phyloP scores from a whole-genome alignment of 768 basidiomycete genomes.

The Trametopsis cervina region DNA sequence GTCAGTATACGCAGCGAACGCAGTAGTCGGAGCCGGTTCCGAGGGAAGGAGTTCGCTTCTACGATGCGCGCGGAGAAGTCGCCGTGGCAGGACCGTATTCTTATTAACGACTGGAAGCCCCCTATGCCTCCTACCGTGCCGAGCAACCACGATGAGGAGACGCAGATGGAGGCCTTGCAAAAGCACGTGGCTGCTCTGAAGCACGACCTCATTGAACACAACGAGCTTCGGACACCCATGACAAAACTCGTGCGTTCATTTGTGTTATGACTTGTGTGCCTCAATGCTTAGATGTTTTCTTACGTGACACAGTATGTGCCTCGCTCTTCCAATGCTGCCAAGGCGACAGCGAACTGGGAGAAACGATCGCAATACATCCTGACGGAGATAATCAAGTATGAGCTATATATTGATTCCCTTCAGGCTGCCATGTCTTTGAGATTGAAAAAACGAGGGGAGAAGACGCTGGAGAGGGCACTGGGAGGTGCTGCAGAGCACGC shows the following conservation, averaged over 20 bases:
- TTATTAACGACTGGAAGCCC: constrained; percentile 91
- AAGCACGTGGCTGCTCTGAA: constrained; percentile 74
- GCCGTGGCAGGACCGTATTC: constrained; percentile 70
- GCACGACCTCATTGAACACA: constrained; percentile 76
- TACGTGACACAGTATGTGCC: constrained; percentile 65
- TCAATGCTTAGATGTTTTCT: background rate
- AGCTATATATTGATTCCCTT: constrained; percentile 89
- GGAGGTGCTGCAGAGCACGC: constrained; percentile 28
- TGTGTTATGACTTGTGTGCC: background rate
- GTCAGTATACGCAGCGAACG: constrained; percentile 72
- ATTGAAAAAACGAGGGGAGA: constrained; percentile 87
- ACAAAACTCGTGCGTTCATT: constrained; percentile 50
- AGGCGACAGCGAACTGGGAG: constrained; percentile 88
- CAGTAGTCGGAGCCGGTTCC: constrained; percentile 68
- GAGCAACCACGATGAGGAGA: constrained; percentile 87
- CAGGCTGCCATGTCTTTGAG: constrained; percentile 77
- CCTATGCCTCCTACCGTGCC: constrained; percentile 79
- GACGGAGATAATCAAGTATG: constrained; percentile 92
- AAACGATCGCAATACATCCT: constrained; percentile 84
- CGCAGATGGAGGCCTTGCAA: constrained; percentile 82
- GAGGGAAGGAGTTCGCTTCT: constrained; percentile 59
- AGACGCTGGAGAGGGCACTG: constrained; percentile 59
- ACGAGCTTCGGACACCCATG: constrained; percentile 81
- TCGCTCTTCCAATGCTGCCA: constrained; percentile 64
- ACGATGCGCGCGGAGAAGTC: constrained; percentile 61